These are phyloP conservation scores for Phaeophleospora eucalypticola DNA, from an alignment of 2,329 filamentous ascomycete genomes.

Conservation along the genomic window DNA sequence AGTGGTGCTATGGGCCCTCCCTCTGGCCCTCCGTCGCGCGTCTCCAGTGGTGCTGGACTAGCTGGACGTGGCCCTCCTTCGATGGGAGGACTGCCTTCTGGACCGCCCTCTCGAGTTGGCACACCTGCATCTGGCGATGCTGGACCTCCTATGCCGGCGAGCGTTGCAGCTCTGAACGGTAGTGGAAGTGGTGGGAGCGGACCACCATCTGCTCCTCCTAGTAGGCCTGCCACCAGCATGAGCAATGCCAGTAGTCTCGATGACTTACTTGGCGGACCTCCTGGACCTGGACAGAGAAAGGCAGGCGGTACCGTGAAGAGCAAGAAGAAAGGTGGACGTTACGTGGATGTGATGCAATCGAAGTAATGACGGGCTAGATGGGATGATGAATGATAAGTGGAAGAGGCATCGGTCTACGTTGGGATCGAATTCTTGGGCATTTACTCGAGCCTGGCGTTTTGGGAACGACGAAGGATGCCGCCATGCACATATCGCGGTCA, in stretches of 20 bases:
- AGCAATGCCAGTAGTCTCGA: conserved; percentile 94
- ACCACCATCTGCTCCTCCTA: conserved; percentile 51
- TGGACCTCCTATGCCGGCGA: conserved; percentile 11
- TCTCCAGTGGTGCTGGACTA: conserved; percentile 19
- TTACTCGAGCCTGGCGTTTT: no score
- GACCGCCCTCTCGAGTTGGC: conserved; percentile 28
- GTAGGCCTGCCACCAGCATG: conserved; percentile 72
- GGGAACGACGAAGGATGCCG: no score
- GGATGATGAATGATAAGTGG: not conserved
- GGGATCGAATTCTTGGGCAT: no score
- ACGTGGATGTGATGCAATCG: conserved; percentile 88
- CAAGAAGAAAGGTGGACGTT: conserved; percentile 80
- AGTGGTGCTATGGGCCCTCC: conserved; percentile 55
- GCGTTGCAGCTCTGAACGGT: conserved; percentile 25
- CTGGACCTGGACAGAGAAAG: conserved; percentile 49
- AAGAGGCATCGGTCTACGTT: no score
- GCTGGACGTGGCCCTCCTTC: conserved; percentile 7
- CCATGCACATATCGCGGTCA: no score
- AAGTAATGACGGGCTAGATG: conserved; percentile 44
- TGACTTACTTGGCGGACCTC: conserved; percentile 73
- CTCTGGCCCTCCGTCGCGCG: conserved; percentile 27
- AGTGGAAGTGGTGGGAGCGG: conserved; percentile 14
- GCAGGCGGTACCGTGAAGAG: conserved; percentile 56
- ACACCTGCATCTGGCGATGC: conserved; percentile 26
- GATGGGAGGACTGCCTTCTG: conserved; percentile 16